Base-by-base conservation (phyloP, 2,329 filamentous ascomycete species). In the Tolypocladium paradoxum region DNA sequence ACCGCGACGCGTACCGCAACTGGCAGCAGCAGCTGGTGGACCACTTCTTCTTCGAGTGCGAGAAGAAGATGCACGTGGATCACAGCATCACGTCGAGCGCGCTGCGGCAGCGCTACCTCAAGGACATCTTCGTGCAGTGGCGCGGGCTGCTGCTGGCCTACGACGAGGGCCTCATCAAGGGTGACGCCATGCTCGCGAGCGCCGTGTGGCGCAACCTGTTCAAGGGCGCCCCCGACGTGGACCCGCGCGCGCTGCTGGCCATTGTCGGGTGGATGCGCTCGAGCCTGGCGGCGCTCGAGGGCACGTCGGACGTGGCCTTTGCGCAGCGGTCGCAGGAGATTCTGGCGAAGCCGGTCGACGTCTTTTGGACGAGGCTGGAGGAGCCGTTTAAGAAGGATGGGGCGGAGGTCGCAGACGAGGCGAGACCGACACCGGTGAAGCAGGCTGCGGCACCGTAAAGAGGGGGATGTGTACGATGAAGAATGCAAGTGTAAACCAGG, bases 131-230 rank as follows among this genome's bases (percentile, higher is more conserved):
- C 63, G 77, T 90, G 55, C 90, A 96, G 71, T 99, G 92, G 89
- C 84, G 93, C 53, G 93, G 91, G 33, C 75, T 91, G 52, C 76
- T 95, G 24, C 78, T 90, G 8, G 88, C 90, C 2, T 93, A 91
- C 67, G 89, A 95, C 66, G 88, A 93, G 73, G 89, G 87, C 0
- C 66, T 95, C 46, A 76, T 84, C 59, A 85, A 84, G 68, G 86
- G 87, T 11, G 89, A 95, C 66, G 84, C 87, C 16, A 81, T 88
- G 53, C 76, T 93, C 16, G 88, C 85, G 4, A 78, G 87, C 43
- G 93, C 93, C 9, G 76, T 99, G 48, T 99, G 93, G 93, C 80
- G 93, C 64, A 97, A 97, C 70, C 66, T 99, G 53, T 95, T 90
- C 76, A 90, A 92, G 73, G 89, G 82, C 24, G 69, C 72, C 48